These are phyloP conservation scores for Calycina herbarum DNA, from an alignment of 2,329 filamentous ascomycete genomes.

Conservation along the genomic window DNA sequence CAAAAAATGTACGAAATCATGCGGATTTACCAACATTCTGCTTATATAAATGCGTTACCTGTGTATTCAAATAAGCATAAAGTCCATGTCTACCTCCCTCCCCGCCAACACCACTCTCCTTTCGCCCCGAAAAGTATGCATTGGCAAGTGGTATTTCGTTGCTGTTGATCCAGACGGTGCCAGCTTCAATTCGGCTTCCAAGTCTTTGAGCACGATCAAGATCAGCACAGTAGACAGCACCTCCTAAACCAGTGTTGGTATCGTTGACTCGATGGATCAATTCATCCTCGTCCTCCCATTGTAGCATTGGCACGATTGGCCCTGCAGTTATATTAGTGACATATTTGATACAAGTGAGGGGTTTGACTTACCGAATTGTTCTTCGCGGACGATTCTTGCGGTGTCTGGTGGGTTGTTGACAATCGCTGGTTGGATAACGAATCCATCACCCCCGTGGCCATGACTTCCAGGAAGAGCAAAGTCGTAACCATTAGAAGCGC, in stretches of 20 bases:
- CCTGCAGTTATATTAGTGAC: constrained; percentile 33
- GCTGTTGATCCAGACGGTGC: constrained; percentile 61
- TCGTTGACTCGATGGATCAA: constrained; percentile 57
- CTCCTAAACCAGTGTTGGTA: constrained; percentile 53
- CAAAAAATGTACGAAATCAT: background rate
- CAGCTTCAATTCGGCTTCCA: constrained; percentile 54
- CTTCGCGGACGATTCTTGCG: constrained; percentile 56
- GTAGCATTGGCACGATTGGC: constrained; percentile 63
- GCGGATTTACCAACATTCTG: constrained; percentile 21
- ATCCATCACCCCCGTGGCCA: constrained; percentile 46
- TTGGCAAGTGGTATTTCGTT: constrained; percentile 48
- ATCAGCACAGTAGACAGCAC: constrained; percentile 59
- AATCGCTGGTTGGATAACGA: constrained; percentile 60
- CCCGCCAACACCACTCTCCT: constrained; percentile 39
- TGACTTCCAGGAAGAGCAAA: constrained; percentile 47
- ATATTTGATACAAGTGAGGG: constrained; percentile 1
- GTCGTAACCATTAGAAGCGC: constrained; percentile 52
- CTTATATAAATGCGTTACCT: constrained; percentile 29
- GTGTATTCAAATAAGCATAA: constrained; percentile 32
- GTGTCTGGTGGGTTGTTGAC: constrained; percentile 57
- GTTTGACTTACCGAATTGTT: constrained; percentile 54
- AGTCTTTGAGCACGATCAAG: constrained; percentile 51
- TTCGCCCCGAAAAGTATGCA: constrained; percentile 40
- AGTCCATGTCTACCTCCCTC: constrained; percentile 37
- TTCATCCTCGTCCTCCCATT: constrained; percentile 61